These are phyloP conservation scores for Fusarium multiceps DNA, from an alignment of 2,329 filamentous ascomycete genomes.

Conservation along the genomic window DNA sequence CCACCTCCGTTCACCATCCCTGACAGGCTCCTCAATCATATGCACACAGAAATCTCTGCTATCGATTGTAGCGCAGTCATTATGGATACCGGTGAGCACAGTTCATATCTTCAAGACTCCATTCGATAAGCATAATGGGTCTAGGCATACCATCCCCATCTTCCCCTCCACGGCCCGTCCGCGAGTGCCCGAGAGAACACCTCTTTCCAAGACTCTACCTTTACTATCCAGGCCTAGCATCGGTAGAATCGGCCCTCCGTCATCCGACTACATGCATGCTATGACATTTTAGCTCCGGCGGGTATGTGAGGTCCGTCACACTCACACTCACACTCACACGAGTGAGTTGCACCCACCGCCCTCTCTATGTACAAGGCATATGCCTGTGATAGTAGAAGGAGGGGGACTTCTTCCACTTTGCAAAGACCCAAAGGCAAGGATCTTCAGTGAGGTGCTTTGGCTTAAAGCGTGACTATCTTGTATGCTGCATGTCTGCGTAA, in stretches of 20 bases:
- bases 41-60: slow-evolving; percentile 32
- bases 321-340: slow-evolving; percentile 25
- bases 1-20: slow-evolving; percentile 21
- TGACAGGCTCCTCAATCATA: slow-evolving; percentile 26
- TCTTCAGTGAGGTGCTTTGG: slow-evolving; percentile 7
- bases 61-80: background rate
- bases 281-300: slow-evolving; percentile 46
- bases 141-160: slow-evolving; percentile 27
- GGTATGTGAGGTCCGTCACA: slow-evolving; percentile 47
- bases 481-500: slow-evolving; percentile 11
- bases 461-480: slow-evolving; percentile 10
- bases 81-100: slow-evolving; percentile 5
- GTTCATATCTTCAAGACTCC: background rate
- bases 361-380: slow-evolving; percentile 13
- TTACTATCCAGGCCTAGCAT: slow-evolving; percentile 38
- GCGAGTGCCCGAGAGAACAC: slow-evolving; percentile 36
- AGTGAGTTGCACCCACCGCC: slow-evolving; percentile 7
- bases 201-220: slow-evolving; percentile 1
- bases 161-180: slow-evolving; percentile 45
- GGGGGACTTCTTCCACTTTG: background rate
- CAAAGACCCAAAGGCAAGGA: background rate
- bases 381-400: slow-evolving; percentile 13
- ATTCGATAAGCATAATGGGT: slow-evolving; percentile 32
- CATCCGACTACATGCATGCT: slow-evolving; percentile 44
- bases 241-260: slow-evolving; percentile 35